Base-by-base conservation (phyloP, 768 basidiomycete species). In the Leccinellum albellum region DNA sequence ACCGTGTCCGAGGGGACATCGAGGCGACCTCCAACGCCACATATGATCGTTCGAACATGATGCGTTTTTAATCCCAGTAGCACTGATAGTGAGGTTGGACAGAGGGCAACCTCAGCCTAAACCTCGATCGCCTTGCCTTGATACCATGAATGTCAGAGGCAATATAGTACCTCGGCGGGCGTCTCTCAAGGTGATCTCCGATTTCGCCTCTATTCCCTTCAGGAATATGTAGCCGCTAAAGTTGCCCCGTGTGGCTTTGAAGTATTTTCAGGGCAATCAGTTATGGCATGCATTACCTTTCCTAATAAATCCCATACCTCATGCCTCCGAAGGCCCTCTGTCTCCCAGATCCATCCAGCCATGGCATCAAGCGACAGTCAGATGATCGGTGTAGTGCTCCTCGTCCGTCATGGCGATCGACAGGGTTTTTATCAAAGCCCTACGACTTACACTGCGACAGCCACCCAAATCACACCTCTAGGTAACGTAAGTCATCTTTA, bases 341-440 rank as follows among this genome's bases (percentile, higher is more conserved):
- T 46, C 44, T 48, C 37, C 9, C 44, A 42, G n/a, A 12, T 50
- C 7, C 12, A n/a, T 47, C 44, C 2, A 44, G 48, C 14, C 51
- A 67, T 67, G 66, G 21, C 58, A 13, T 59, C 67, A 4, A 44
- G 23, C 37, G 52, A 64, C 51, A 63, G 70, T 55, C 67, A 73
- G 55, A 61, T 85, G 26, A 70, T 86, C 7, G 84, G 85, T 44
- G 82, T 80, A 23, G 78, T 86, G n/a, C 66, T 86, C 40, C 67
- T 86, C 51, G 66, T 78, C 32, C 78, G 85, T 54, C 85, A 86
- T 61, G 84, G 84, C 13, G 85, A 86, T 65, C 81, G 84, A 37
- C 71, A 73, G 69, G 85, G 84, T 0, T 88, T 88, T 64, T 88
- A 86, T 68, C 87, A 88, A 67, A 70, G 76, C 63, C 84, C 85